A percentile compares a stretch with the other conserved stretches of the same genome.
These are phyloP conservation scores for Schizophyllum commune DNA, from an alignment of 1,284 basidiomycete species.

Conservation along the genomic window DNA sequence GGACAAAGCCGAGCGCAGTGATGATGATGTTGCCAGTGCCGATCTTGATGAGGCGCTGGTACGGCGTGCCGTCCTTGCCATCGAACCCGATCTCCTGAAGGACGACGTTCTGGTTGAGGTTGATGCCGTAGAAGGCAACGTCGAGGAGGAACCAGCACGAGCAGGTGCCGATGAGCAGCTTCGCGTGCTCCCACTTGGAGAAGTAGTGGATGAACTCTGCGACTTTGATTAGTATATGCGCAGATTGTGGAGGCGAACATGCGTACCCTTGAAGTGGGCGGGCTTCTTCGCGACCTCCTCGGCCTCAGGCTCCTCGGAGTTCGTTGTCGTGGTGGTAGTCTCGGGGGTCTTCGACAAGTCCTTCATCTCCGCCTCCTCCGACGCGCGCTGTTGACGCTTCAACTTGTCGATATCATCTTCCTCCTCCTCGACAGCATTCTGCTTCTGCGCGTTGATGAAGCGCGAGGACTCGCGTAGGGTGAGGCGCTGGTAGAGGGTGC, in stretches of 20 bases:
- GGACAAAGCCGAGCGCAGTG: slow-evolving; percentile 66
- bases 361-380: slow-evolving; percentile 4
- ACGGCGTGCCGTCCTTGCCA: slow-evolving; percentile 46
- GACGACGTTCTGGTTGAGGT: slow-evolving; percentile 72
- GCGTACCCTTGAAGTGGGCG: slow-evolving; percentile 29
- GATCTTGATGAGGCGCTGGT: slow-evolving; percentile 58
- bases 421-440: slow-evolving; percentile 18
- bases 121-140: slow-evolving; percentile 66
- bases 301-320: slow-evolving; percentile 5
- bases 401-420: slow-evolving; percentile 27
- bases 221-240: slow-evolving; percentile 1
- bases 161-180: slow-evolving; percentile 31
- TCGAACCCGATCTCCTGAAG: slow-evolving; percentile 61
- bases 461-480: slow-evolving; percentile 66
- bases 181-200: slow-evolving; percentile 33
- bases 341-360: background rate
- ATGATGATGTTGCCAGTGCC: slow-evolving; percentile 64
- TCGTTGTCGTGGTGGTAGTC: background rate
- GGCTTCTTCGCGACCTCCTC: slow-evolving; percentile 23
- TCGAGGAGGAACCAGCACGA: slow-evolving; percentile 36
- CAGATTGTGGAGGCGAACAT: background rate
- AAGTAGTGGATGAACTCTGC: slow-evolving; percentile 33
- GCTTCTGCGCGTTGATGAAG: slow-evolving; percentile 33
- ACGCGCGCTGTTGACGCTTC: slow-evolving; percentile 17
- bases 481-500: slow-evolving; percentile 59